phyloP scores from a whole-genome alignment of 2,329 filamentous ascomycete species.

The Ascochyta rabiei region DNA sequence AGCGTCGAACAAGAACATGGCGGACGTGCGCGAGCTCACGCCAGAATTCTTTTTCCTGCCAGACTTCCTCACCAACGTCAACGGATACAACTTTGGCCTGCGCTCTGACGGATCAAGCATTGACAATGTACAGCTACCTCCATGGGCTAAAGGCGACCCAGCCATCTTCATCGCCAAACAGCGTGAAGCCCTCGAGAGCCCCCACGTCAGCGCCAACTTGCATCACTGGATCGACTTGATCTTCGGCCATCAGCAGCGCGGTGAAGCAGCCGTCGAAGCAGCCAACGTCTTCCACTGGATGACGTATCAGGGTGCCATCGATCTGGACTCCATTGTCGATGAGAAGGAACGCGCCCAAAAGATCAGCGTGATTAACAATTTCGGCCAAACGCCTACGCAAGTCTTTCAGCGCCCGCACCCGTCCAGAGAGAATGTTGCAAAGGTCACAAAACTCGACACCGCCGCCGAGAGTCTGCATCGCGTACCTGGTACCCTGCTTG shows the following conservation, averaged over 20 bases:
- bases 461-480: slow-evolving; percentile 76
- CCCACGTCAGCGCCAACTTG: slow-evolving; percentile 85
- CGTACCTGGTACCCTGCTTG: slow-evolving; percentile 76
- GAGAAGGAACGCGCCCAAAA: slow-evolving; percentile 84
- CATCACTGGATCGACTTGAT: slow-evolving; percentile 96
- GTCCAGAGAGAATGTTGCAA: slow-evolving; percentile 70
- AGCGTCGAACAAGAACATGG: slow-evolving; percentile 86
- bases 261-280: slow-evolving; percentile 87
- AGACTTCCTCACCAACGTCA: slow-evolving; percentile 92
- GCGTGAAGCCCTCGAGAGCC: slow-evolving; percentile 92
- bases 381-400: slow-evolving; percentile 95
- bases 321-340: slow-evolving; percentile 89
- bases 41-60: slow-evolving; percentile 98
- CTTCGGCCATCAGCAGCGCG: slow-evolving; percentile 92
- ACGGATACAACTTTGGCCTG: slow-evolving; percentile 90
- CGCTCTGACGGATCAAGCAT: slow-evolving; percentile 82
- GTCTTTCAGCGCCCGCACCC: slow-evolving; percentile 85
- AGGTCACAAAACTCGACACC: slow-evolving; percentile 74
- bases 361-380: slow-evolving; percentile 97
- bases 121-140: slow-evolving; percentile 86
- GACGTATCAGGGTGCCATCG: slow-evolving; percentile 91
- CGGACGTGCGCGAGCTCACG: slow-evolving; percentile 91
- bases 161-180: slow-evolving; percentile 96
- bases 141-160: slow-evolving; percentile 95
- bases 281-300: slow-evolving; percentile 96